Evolutionary conservation across 139 green algal genomes (phyloP), one percentile per base, ranked within the genome.

Genomic region (Yamagishiella unicocca): DNA sequence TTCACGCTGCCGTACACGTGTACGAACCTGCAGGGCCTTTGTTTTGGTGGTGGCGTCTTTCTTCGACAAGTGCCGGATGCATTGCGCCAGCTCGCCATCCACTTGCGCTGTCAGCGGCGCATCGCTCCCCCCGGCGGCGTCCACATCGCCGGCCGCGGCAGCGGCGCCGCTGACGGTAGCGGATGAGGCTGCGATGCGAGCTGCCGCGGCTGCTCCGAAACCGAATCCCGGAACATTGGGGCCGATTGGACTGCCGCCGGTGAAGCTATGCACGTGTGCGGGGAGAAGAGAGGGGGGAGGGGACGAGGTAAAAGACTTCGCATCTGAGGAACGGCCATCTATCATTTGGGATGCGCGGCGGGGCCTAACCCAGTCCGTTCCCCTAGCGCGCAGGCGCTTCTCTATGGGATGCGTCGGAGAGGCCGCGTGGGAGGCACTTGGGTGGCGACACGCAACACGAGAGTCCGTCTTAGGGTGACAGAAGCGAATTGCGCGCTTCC

Each of bases 11-110:
- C n/a, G n/a, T n/a, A n/a, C 9, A 27, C 0, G 17, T 8, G n/a
- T n/a, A n/a, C 37, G 64, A 53, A 92, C 93, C 92, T 97, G 92
- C 88, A 98, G 91, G 2, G 96, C 96, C 64, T 98, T 98, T 42
- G 95, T 82, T 87, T 96, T 96, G 9, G 96, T 98, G 53, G 88
- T 96, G 17, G 94, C 75, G 83, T 98, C 95, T 0, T 89, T 84
- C 83, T 98, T 98, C 17, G 91, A 89, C 37, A 98, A 86, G 70
- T 95, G 94, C 50, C 93, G 91, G 74, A 98, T 84, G 81, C 93
- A 93, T 82, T 96, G 93, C 4, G 93, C 90, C 0, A 96, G 68
- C 64, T 98, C 96, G 7, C 89, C 88, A 78, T 96, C 93, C 42
- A 96, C 43, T 10, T 75, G 61, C 17, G 50, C 2, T 1, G 27